phyloP scores from a whole-genome alignment of 768 basidiomycete species.

The Kwoniella dejecticola region DNA sequence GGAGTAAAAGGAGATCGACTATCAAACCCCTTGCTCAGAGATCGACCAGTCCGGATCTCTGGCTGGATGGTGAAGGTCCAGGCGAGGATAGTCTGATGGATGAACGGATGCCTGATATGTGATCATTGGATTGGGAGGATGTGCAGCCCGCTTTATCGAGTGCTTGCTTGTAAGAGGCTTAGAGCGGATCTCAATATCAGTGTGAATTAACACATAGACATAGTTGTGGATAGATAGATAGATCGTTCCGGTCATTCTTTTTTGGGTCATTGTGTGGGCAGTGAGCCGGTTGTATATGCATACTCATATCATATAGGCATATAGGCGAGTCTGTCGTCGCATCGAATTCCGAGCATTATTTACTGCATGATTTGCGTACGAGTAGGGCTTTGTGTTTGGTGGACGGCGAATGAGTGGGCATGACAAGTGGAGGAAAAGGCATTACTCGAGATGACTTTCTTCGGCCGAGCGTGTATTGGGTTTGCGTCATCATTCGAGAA shows the following conservation, averaged over 20 bases:
- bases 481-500: too few species aligned
- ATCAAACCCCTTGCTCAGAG: neutral
- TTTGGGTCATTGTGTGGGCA: neutral
- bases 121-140: too few species aligned
- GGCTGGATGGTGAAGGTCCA: neutral
- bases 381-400: too few species aligned
- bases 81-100: slow-evolving; percentile 15
- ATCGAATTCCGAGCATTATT: neutral
- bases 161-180: too few species aligned
- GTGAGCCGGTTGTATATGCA: slow-evolving; percentile 9
- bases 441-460: too few species aligned
- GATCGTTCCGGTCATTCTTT: too few species aligned
- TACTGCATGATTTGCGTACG: too few species aligned
- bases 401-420: slow-evolving; percentile 3
- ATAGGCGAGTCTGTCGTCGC: neutral
- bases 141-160: too few species aligned
- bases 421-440: slow-evolving; percentile 1
- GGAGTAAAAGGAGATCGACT: neutral
- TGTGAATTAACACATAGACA: too few species aligned
- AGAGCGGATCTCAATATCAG: too few species aligned
- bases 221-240: too few species aligned
- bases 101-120: slow-evolving; percentile 17
- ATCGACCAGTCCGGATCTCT: slow-evolving; percentile 16
- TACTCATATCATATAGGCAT: neutral
- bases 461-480: too few species aligned